A percentile compares a stretch with the other conserved stretches of the same genome.
phyloP scores from a whole-genome alignment of 169 alveolate species.

The Plasmodium sp. region DNA sequence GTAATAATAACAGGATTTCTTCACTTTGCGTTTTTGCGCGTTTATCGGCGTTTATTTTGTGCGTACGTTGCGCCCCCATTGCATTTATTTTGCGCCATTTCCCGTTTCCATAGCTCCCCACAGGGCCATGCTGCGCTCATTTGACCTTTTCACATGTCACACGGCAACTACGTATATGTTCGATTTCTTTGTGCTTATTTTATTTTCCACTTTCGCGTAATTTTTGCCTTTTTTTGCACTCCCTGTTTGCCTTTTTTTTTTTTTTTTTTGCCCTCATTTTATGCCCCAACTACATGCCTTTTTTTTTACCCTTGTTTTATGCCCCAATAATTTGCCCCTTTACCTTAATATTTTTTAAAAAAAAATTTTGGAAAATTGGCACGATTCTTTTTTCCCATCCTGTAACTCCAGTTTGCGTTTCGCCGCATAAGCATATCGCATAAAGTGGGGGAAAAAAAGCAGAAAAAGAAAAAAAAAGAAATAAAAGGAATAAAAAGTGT shows the following conservation, averaged over 20 bases:
- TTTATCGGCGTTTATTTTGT: background rate
- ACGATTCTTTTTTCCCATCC: background rate
- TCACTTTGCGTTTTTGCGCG: background rate
- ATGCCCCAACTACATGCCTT: background rate
- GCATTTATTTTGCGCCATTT: background rate
- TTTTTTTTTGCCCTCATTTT: background rate
- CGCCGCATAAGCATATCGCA: background rate
- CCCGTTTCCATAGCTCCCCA: background rate
- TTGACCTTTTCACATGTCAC: background rate
- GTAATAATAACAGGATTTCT: background rate
- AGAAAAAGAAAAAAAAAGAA: background rate
- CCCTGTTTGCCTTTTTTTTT: background rate
- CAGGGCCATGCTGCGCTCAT: background rate
- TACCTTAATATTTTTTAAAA: background rate
- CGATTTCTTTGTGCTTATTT: background rate
- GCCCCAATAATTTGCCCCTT: background rate
- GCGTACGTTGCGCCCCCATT: background rate
- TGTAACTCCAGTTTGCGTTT: background rate
- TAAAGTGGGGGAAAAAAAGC: background rate
- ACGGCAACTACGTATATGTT: background rate
- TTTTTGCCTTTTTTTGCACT: background rate
- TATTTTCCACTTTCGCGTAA: background rate
- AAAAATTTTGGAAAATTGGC: background rate
- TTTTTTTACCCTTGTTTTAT: conserved; percentile 15
- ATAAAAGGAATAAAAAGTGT: background rate